Percentiles rank a stretch among this genome's conserved stretches.
Conservation (phyloP, 2,329 filamentous ascomycete genomes). For the Grosmannia penicillata region DNA sequence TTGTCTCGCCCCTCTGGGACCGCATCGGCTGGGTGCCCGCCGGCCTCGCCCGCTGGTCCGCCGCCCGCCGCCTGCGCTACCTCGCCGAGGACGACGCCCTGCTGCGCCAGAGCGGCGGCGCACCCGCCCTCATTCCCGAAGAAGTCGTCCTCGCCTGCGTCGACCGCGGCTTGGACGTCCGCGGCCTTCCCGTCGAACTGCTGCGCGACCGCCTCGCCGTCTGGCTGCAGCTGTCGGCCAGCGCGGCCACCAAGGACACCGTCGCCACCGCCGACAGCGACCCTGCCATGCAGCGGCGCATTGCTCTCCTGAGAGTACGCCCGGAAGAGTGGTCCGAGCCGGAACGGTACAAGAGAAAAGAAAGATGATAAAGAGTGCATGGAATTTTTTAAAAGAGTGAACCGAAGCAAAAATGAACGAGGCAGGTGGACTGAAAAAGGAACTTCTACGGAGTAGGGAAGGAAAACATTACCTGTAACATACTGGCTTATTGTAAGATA, state of each 20-base stretch:
- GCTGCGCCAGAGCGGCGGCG: slow-evolving; percentile 48
- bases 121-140: slow-evolving; percentile 37
- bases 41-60: slow-evolving; percentile 35
- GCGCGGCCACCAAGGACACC: neutral
- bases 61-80: slow-evolving; percentile 43
- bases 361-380: no score
- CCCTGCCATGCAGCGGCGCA: neutral
- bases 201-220: slow-evolving; percentile 29
- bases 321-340: slow-evolving; percentile 9
- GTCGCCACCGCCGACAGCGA: neutral
- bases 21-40: slow-evolving; percentile 30
- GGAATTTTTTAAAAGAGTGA: no score
- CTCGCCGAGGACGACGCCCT: slow-evolving; percentile 57
- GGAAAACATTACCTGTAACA: neutral
- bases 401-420: neutral
- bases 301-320: slow-evolving; percentile 7
- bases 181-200: slow-evolving; percentile 36
- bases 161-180: slow-evolving; percentile 49
- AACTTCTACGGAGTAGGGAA: neutral
- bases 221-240: slow-evolving; percentile 33
- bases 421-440: no score
- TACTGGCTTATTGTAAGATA: no score
- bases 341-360: slow-evolving; percentile 3
- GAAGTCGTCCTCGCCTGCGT: slow-evolving; percentile 59
- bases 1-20: slow-evolving; percentile 36